A percentile compares a stretch with the other conserved stretches of the same genome.
These are phyloP conservation scores for Trichoderma virens DNA, from an alignment of 495 filamentous ascomycete genomes.

Conservation along the genomic window DNA sequence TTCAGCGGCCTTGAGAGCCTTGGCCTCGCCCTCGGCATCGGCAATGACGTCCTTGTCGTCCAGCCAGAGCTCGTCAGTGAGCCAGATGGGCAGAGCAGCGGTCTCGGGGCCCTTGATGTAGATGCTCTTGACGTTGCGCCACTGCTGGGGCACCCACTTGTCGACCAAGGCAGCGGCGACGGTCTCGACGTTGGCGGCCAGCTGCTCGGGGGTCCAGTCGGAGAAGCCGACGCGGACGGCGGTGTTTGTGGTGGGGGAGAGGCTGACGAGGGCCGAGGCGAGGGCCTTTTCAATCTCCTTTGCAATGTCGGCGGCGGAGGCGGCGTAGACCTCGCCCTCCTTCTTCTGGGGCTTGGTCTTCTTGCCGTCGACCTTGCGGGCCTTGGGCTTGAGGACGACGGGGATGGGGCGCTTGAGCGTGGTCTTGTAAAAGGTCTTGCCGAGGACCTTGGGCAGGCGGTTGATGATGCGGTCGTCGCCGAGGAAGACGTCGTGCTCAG, in stretches of 20 bases:
- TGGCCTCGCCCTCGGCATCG: conserved; percentile 44
- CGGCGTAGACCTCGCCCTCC: conserved; percentile 31
- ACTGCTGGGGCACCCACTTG: conserved; percentile 73
- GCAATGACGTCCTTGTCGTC: conserved; percentile 70
- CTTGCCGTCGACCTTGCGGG: conserved; percentile 61
- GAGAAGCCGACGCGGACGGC: conserved; percentile 64
- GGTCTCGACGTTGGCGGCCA: conserved; percentile 70
- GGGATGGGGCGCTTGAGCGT: conserved; percentile 81
- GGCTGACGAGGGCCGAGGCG: conserved; percentile 60
- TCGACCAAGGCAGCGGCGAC: conserved; percentile 61
- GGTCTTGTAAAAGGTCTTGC: conserved; percentile 77
- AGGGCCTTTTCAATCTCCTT: conserved; percentile 66
- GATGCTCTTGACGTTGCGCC: conserved; percentile 72
- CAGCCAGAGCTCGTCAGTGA: conserved; percentile 83
- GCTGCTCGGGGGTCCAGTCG: conserved; percentile 61
- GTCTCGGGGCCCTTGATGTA: conserved; percentile 87
- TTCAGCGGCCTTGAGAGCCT: conserved; percentile 37
- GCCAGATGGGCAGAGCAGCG: conserved; percentile 81
- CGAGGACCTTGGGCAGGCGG: conserved; percentile 65
- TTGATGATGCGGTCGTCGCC: conserved; percentile 77
- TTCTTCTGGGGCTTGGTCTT: conserved; percentile 44
- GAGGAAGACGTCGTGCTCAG: conserved; percentile 80
- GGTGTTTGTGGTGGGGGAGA: conserved; percentile 58
- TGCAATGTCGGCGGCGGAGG: conserved; percentile 49
- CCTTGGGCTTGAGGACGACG: conserved; percentile 57